A percentile compares a stretch with the other conserved stretches of the same genome.
phyloP scores from a whole-genome alignment of 2,329 filamentous ascomycete genomes.

The Colletotrichum liaoningense region DNA sequence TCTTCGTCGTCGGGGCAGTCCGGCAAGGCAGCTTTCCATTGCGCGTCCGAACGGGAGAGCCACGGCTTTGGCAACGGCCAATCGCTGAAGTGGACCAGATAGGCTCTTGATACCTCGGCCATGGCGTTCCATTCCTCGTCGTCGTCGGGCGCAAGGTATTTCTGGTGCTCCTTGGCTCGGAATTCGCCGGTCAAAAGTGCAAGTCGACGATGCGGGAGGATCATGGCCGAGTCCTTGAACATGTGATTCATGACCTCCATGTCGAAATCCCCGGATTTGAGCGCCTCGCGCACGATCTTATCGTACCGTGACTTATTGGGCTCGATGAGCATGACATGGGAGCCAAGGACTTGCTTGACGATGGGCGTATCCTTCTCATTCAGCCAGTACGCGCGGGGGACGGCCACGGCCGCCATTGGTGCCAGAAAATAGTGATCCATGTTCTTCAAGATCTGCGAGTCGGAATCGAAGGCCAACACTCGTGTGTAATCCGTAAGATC shows the following conservation, averaged over 20 bases:
- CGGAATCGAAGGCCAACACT: slow-evolving; percentile 68
- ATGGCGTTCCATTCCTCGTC: slow-evolving; percentile 68
- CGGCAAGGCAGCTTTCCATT: slow-evolving; percentile 30
- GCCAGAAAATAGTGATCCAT: slow-evolving; percentile 80
- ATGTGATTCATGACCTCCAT: slow-evolving; percentile 76
- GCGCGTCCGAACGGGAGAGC: slow-evolving; percentile 36
- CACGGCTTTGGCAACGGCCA: slow-evolving; percentile 75
- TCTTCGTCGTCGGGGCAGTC: neutral
- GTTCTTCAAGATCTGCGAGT: slow-evolving; percentile 69
- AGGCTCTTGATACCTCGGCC: slow-evolving; percentile 66
- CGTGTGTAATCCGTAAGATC: slow-evolving; percentile 70
- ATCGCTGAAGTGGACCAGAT: slow-evolving; percentile 78
- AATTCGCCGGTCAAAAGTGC: slow-evolving; percentile 73
- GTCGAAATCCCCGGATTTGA: slow-evolving; percentile 61
- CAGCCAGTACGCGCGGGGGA: slow-evolving; percentile 80
- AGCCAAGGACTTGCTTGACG: slow-evolving; percentile 54
- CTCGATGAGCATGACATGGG: slow-evolving; percentile 67
- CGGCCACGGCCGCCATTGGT: slow-evolving; percentile 69
- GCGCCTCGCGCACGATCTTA: slow-evolving; percentile 54
- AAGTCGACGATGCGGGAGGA: slow-evolving; percentile 74
- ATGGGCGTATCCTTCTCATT: slow-evolving; percentile 60
- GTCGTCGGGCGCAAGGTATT: slow-evolving; percentile 58
- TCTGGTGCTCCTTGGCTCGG: slow-evolving; percentile 59
- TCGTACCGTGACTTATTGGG: slow-evolving; percentile 47
- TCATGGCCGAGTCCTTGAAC: slow-evolving; percentile 67